Conservation (phyloP, 768 basidiomycete species). For the Mycena pura region DNA sequence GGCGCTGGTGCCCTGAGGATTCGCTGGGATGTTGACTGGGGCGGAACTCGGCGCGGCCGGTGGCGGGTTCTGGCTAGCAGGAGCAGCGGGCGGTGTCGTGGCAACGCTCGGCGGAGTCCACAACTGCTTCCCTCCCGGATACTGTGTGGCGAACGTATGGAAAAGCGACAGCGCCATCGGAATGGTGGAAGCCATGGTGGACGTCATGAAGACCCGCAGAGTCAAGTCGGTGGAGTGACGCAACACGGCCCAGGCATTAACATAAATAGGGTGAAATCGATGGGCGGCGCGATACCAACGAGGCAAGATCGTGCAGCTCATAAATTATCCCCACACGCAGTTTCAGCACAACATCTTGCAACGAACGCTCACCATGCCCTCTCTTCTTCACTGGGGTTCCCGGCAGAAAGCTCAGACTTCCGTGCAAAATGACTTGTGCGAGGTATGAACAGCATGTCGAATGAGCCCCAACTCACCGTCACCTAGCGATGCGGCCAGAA, state of each 20-base stretch:
- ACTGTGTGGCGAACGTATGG: constrained; percentile 43
- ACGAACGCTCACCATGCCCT: constrained; percentile 43
- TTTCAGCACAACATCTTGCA: constrained; percentile 29
- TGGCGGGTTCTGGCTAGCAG: constrained; percentile 25
- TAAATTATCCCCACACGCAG: constrained; percentile 17
- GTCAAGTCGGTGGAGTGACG: constrained; percentile 11
- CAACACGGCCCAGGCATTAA: constrained; percentile 26
- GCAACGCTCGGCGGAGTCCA: constrained; percentile 30
- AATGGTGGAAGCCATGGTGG: constrained; percentile 53
- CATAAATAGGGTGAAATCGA: constrained; percentile 28
- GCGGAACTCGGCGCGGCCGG: constrained; percentile 38
- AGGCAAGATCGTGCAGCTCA: constrained; percentile 42
- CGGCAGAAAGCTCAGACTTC: constrained; percentile 35
- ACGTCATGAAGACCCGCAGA: constrained; percentile 40
- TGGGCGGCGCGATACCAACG: constrained; percentile 36
- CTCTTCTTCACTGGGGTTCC: constrained; percentile 49
- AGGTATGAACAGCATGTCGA: constrained; percentile 39
- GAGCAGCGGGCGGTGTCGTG: constrained; percentile 30
- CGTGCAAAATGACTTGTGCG: constrained; percentile 51
- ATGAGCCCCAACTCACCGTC: constrained; percentile 13
- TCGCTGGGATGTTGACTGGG: constrained; percentile 38
- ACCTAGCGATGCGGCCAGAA: constrained; percentile 62
- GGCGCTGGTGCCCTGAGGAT: constrained; percentile 34
- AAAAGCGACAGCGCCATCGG: constrained; percentile 54
- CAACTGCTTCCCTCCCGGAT: constrained; percentile 42